phyloP scores from a whole-genome alignment of 2,329 filamentous ascomycete species.

The Calycina marina region DNA sequence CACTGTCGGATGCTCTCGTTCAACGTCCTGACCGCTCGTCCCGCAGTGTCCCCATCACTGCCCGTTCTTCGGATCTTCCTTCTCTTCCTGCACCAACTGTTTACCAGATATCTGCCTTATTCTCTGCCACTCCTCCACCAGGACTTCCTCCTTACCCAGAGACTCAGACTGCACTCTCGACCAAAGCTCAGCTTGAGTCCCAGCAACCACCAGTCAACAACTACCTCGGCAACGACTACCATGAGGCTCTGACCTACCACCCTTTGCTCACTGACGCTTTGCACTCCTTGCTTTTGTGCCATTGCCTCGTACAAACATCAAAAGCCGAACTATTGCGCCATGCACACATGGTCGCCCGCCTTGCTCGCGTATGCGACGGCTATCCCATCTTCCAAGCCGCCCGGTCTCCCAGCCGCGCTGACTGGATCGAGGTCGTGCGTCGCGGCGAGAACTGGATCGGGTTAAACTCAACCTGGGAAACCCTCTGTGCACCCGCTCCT shows the following conservation, averaged over 20 bases:
- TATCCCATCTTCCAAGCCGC: conserved; percentile 68
- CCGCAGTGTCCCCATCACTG: conserved; percentile 18
- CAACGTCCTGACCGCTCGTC: conserved; percentile 24
- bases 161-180: conserved; percentile 22
- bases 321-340: conserved; percentile 64
- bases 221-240: conserved; percentile 28
- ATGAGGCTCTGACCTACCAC: conserved; percentile 64
- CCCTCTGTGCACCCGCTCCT: conserved; percentile 47
- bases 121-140: conserved; percentile 49
- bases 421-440: conserved; percentile 67
- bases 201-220: conserved; percentile 20
- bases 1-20: conserved; percentile 28
- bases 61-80: conserved; percentile 23
- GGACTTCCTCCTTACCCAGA: conserved; percentile 54
- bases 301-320: conserved; percentile 67
- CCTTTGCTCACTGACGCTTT: conserved; percentile 67
- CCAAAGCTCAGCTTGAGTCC: conserved; percentile 20
- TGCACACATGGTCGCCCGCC: conserved; percentile 65
- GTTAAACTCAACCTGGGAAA: conserved; percentile 52
- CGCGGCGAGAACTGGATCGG: conserved; percentile 56
- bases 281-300: conserved; percentile 63
- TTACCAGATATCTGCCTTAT: conserved; percentile 49
- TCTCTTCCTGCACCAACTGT: conserved; percentile 32
- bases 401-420: conserved; percentile 55
- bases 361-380: conserved; percentile 60